Base-by-base conservation (phyloP, 2,329 filamentous ascomycete species). In the Dactylellina sp. region DNA sequence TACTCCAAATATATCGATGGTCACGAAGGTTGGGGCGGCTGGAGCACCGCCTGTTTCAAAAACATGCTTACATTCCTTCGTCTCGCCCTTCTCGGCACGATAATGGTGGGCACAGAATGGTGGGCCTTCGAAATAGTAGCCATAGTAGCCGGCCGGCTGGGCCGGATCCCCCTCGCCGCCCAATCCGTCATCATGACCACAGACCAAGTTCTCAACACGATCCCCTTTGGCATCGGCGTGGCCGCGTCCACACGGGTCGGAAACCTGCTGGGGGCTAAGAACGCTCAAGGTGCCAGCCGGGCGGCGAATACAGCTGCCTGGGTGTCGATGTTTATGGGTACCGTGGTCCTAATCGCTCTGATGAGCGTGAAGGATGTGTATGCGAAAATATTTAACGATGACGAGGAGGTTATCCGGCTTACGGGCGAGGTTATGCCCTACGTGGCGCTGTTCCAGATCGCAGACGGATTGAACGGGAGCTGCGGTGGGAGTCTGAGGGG, bases 61-160 rank as follows among this genome's bases (percentile, higher is more conserved):
- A 90, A 93, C 77, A 83, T 91, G 14, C 82, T 86, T 14, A 88
- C 88, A 0, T 96, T 96, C 79, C 85, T 90, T 0, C 87, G 88
- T 7, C 86, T 96, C 2, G 91, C 92, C 0, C 81, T 90, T 12
- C 83, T 96, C 0, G 93, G 92, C 0, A 84, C 96, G 44, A 82
- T 96, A 2, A 92, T 96, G 76, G 91, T 96, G 3, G 93, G 91
- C 2, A 95, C 92, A 0, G 93, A 96, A 81, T 96, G 92, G 76
- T 96, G 92, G 92, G 93, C 92, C 0, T 96, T 96, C 78, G 92
- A 96, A 81, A 94, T 96, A 76, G 91, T 96, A 1, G 91, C 92
- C 0, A 85, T 96, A 0, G 91, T 90, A 1, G 92, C 92, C 3
- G 92, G 92, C 0, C 86, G 89, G 37, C 85, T 96, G 0, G 93